These are phyloP conservation scores for Chimonanthus salicifolius DNA, from an alignment of 164 flowering plant genomes.

Conservation along the genomic window DNA sequence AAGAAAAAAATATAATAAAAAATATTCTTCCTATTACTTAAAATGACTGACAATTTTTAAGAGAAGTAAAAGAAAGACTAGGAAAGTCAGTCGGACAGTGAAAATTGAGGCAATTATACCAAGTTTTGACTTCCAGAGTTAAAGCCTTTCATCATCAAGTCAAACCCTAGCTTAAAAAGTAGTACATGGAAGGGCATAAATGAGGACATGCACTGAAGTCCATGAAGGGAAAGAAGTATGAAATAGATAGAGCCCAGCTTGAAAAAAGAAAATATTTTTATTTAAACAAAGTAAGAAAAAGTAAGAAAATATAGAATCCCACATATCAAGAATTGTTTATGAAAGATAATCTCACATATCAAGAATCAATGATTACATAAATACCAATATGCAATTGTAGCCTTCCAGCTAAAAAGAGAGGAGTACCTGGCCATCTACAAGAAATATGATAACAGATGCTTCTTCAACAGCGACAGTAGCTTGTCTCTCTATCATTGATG, in stretches of 20 bases:
- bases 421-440: slow-evolving; percentile 95
- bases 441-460: slow-evolving; percentile 71
- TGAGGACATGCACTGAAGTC: not conserved
- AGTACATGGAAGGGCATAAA: not conserved
- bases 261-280: not conserved
- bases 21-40: not conserved
- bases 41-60: not conserved
- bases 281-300: no score
- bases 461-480: slow-evolving; percentile 88
- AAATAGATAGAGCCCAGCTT: not conserved
- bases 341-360: not conserved
- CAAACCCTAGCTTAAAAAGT: not conserved
- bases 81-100: not conserved
- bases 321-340: not conserved
- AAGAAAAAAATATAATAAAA: no score
- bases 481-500: slow-evolving; percentile 91
- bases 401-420: not conserved
- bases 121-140: not conserved
- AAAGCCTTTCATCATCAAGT: not conserved
- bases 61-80: not conserved
- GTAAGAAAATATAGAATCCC: no score
- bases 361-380: not conserved
- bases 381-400: not conserved
- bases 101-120: not conserved
- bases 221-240: not conserved